Conservation (phyloP, 129 eudicot species). For the Saposhnikovia divaricata region DNA sequence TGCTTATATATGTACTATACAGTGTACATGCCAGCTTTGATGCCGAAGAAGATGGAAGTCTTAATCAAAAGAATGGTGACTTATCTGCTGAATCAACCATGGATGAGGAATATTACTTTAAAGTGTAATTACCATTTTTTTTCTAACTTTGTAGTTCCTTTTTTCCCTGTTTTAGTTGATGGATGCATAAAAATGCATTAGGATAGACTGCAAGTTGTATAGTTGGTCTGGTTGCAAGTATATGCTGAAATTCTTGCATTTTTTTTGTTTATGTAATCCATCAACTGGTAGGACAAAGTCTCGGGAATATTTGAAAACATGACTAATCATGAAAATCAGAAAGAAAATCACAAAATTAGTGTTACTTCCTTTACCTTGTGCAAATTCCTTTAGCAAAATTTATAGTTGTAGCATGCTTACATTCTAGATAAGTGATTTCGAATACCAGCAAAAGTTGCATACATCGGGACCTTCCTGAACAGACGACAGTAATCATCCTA, state of each 20-base stretch:
- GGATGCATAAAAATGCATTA: constrained; percentile 22
- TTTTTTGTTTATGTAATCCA: constrained; percentile 4
- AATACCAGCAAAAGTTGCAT: neutral
- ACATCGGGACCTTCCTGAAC: neutral
- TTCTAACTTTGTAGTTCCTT: neutral
- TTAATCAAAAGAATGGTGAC: constrained; percentile 42
- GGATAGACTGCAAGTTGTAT: constrained; percentile 42
- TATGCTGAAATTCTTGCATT: constrained; percentile 4
- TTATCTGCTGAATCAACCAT: constrained; percentile 36
- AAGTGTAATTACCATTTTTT: constrained; percentile 28
- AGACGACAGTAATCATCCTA: neutral
- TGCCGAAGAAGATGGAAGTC: constrained; percentile 50
- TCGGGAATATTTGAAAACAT: neutral
- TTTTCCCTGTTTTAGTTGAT: constrained; percentile 15
- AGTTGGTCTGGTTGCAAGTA: constrained; percentile 20
- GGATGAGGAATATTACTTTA: constrained; percentile 29
- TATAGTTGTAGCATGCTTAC: neutral
- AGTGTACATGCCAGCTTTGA: constrained; percentile 97
- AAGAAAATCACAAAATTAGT: neutral
- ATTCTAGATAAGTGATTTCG: neutral
- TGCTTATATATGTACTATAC: constrained; percentile 70
- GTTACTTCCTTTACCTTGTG: neutral
- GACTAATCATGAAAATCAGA: neutral
- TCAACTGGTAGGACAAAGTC: neutral
- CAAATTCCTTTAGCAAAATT: neutral